Evolutionary conservation across 306 rosid species (phyloP), one percentile per base, ranked within the genome.

Genomic region (Hippophae rhamnoides): DNA sequence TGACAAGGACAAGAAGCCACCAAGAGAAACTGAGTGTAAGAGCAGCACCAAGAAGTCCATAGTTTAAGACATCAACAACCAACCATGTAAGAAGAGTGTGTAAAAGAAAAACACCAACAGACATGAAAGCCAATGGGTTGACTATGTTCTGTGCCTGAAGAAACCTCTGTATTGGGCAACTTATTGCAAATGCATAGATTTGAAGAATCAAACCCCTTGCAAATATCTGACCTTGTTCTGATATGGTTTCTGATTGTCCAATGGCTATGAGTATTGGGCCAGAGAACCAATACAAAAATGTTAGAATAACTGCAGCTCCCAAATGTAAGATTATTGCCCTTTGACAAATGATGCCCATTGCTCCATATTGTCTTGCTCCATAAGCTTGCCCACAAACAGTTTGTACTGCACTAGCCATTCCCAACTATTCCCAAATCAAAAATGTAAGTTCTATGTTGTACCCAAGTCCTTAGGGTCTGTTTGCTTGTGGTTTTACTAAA

Each of bases 101-200:
- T 41, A 87, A 13, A 14, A 72, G 11, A 69, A 84, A 78, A 1
- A 84, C 89, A 27, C 81, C 89, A 49, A 82, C 55, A 2, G 85
- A 67, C 82, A 87, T 87, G 59, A 69, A 80, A 5, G 96, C 93
- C 31, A 84, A 63, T 68, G 96, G 93, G 65, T 82, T 78, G 23
- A 82, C 96, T 26, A 87, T 80, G 75, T 76, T 84, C 69, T 87
- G 96, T 0, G 93, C 87, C 63, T 87, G 96, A 6, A 87, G 93
- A 58, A 78, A 87, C 74, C 96, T 84, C 70, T 82, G 93, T 83
- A 84, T 79, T 8, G 96, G 96, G 60, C 93, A 84, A 64, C 61
- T 41, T 7, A 82, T 13, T 5, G 96, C 81, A 64, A 84, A 84
- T 42, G 93, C 96, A 54, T 78, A 84, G 41, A 87, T 79, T 46